These are phyloP conservation scores for Macaranga tanarius DNA, from an alignment of 441 rosid species.

Conservation along the genomic window DNA sequence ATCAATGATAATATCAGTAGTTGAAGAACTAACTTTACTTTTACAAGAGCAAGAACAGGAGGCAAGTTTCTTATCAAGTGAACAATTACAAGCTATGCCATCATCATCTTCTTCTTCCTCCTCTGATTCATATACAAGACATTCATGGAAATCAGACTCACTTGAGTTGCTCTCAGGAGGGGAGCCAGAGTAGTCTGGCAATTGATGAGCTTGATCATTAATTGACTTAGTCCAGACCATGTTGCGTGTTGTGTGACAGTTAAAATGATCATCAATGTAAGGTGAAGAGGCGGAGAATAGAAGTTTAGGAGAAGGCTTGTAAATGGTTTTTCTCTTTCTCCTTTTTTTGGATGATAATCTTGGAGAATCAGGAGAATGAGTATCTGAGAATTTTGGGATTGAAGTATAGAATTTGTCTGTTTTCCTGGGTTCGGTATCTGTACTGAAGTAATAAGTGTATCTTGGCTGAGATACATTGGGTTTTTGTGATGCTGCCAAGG, in stretches of 20 bases:
- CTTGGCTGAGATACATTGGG: conserved; percentile 36
- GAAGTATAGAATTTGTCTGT: conserved; percentile 18
- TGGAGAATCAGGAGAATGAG: conserved; percentile 39
- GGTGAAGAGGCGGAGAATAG: conserved; percentile 26
- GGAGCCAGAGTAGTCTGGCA: conserved; percentile 33
- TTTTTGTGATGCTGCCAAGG: conserved; percentile 11
- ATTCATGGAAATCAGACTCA: conserved; percentile 19
- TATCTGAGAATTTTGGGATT: conserved; percentile 29
- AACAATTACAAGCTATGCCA: conserved; percentile 1
- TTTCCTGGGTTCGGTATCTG: conserved; percentile 35
- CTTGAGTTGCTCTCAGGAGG: conserved; percentile 29
- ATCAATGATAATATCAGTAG: conserved; percentile 43
- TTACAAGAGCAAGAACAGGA: conserved; percentile 23
- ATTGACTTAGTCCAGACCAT: conserved; percentile 15
- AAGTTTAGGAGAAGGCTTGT: conserved; percentile 59
- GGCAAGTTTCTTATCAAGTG: conserved; percentile 17
- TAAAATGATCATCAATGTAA: neutral
- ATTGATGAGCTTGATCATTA: conserved; percentile 16
- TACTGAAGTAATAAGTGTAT: conserved; percentile 41
- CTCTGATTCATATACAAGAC: conserved; percentile 25
- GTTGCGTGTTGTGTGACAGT: conserved; percentile 25
- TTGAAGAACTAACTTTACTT: conserved; percentile 30
- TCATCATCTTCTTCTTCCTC: conserved; percentile 22
- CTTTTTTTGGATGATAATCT: conserved; percentile 40
- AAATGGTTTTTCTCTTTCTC: conserved; percentile 50